These are phyloP conservation scores for Gautieria morchelliformis DNA, from an alignment of 768 basidiomycete genomes.

Conservation along the genomic window DNA sequence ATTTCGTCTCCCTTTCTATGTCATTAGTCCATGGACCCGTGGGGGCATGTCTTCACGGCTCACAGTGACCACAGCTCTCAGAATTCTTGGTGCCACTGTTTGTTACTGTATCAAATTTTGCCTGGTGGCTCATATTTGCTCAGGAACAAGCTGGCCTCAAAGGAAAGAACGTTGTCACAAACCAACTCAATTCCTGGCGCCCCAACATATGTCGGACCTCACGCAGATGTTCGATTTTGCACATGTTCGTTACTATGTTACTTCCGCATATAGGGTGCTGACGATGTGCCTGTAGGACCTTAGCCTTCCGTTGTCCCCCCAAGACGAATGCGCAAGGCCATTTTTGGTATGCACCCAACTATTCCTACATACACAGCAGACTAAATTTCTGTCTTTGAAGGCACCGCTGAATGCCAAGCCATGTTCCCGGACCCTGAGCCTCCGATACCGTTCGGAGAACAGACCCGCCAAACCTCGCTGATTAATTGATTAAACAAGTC, in stretches of 20 bases:
- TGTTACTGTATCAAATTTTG: no score
- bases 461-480: slow-evolving; percentile 5
- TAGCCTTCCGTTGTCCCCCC: slow-evolving; percentile 4
- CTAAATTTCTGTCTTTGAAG: not conserved
- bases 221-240: slow-evolving; percentile 12
- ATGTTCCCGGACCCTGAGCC: slow-evolving; percentile 7
- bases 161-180: slow-evolving; percentile 5
- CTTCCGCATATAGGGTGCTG: no score
- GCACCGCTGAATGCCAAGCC: not conserved
- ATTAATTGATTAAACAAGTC: slow-evolving; percentile 4
- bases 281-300: not conserved
- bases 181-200: slow-evolving; percentile 9
- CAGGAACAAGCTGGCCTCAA: slow-evolving; percentile 12
- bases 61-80: slow-evolving; percentile 10
- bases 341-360: not conserved
- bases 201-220: slow-evolving; percentile 12
- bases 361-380: not conserved
- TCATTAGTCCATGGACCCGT: slow-evolving; percentile 10
- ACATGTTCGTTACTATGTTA: not conserved
- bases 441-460: slow-evolving; percentile 6
- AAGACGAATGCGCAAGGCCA: slow-evolving; percentile 3
- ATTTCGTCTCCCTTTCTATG: slow-evolving; percentile 12
- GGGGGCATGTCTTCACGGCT: slow-evolving; percentile 12
- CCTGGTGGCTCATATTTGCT: not conserved
- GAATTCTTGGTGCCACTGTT: not conserved